Percentiles rank a stretch among this genome's conserved stretches.
These are phyloP conservation scores for Argentina anserina DNA, from an alignment of 306 rosid species.

Conservation along the genomic window DNA sequence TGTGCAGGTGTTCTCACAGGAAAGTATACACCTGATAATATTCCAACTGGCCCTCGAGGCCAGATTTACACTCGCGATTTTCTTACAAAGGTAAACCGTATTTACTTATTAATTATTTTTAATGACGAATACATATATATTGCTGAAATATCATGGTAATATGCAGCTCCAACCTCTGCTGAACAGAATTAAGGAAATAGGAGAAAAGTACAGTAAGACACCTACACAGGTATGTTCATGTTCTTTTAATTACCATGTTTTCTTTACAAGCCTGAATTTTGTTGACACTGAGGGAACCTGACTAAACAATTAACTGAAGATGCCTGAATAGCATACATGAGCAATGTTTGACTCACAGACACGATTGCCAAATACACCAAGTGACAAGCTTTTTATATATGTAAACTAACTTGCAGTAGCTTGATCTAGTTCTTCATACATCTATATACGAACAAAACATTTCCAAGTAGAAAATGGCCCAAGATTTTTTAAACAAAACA, in stretches of 20 bases:
- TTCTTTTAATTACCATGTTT: slow-evolving; percentile 11
- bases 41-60: slow-evolving; percentile 80
- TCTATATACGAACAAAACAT: background rate
- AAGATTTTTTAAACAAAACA: too few species aligned
- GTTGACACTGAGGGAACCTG: background rate
- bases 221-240: slow-evolving; percentile 59
- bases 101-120: background rate
- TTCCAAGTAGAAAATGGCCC: too few species aligned
- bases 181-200: slow-evolving; percentile 57
- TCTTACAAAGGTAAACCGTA: slow-evolving; percentile 45
- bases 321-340: background rate
- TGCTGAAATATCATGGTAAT: slow-evolving; percentile 21
- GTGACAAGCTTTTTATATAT: background rate
- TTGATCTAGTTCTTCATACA: background rate
- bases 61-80: slow-evolving; percentile 73
- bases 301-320: background rate
- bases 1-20: slow-evolving; percentile 76
- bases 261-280: background rate
- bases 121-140: slow-evolving; percentile 8
- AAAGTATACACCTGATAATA: slow-evolving; percentile 73
- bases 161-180: slow-evolving; percentile 88
- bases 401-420: background rate
- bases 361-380: background rate
- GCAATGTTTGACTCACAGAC: background rate
- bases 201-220: slow-evolving; percentile 56